These are phyloP conservation scores for Fusarium sp. DNA, from an alignment of 2,329 filamentous ascomycete genomes.

Conservation along the genomic window DNA sequence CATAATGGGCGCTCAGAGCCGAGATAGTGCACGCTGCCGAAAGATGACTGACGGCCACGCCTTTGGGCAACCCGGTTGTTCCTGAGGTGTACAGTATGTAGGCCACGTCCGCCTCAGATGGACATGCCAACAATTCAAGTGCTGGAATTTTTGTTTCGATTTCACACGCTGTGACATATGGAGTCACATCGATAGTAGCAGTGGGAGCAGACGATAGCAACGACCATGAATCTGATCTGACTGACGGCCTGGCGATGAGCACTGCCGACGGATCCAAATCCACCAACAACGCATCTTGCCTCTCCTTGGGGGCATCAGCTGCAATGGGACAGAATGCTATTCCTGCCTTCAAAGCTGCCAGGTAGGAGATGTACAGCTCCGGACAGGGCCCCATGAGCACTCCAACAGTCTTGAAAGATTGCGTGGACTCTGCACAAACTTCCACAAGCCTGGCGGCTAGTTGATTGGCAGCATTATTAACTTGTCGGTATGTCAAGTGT, in stretches of 20 bases:
- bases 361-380: slow-evolving; percentile 20
- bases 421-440: neutral
- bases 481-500: slow-evolving; percentile 9
- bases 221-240: no score
- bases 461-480: neutral
- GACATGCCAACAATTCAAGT: no score
- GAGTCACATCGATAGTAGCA: neutral
- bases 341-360: slow-evolving; percentile 14
- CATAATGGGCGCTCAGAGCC: slow-evolving; percentile 8
- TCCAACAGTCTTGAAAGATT: slow-evolving; percentile 2
- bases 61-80: slow-evolving; percentile 20
- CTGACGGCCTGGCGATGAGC: neutral
- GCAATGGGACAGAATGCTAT: slow-evolving; percentile 19
- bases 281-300: slow-evolving; percentile 1
- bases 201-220: no score
- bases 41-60: slow-evolving; percentile 17
- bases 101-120: neutral
- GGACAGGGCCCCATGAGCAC: slow-evolving; percentile 12
- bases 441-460: neutral
- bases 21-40: slow-evolving; percentile 16
- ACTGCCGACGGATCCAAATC: slow-evolving; percentile 9
- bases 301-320: slow-evolving; percentile 5
- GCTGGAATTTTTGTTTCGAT: neutral
- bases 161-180: neutral
- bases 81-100: slow-evolving; percentile 23